Evolutionary conservation across 768 basidiomycete genomes (phyloP), one percentile per base, ranked within the genome.

Genomic region (Pseudohyphozyma bogoriensis): DNA sequence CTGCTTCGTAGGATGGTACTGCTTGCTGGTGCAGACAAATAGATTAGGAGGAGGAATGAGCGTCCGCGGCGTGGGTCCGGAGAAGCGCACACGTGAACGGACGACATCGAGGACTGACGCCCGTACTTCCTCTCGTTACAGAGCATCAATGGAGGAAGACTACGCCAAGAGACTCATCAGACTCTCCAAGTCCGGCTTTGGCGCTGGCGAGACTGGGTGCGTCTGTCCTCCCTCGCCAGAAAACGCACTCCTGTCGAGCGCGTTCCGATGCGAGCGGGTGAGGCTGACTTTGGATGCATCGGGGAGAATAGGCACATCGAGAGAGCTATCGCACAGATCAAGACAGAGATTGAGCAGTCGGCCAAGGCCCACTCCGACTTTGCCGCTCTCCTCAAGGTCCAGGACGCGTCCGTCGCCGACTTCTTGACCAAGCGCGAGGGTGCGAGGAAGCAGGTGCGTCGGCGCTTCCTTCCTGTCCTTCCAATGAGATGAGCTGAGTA

Each of bases 141-240:
- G 93, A 71, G 85, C 89, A 11, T 66, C 78, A 33, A 95, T 96
- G 63, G 92, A 97, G 73, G 91, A 96, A 69, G 93, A 97, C 39
- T 97, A 96, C 70, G 85, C 92, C 1, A 90, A 89, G 74, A 90
- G 89, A 68, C 79, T 97, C 18, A 76, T 79, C 26, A 88, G 86
- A 72, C 77, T 99, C 28, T 80, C 89, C 35, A 92, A 87, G 74
- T 68, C 78, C 60, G 68, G 80, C 11, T 74, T 95, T 40, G 93
- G 92, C 44, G 81, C 80, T 68, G 92, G 95, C 73, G 95, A 96
- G 75, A 87, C 91, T 65, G 93, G 91, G 90, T 91, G 73, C 71
- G 86, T 81, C 13, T 40, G 39, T 55, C 56, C 13, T 22, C 11
- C 22, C 3, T 51, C 53, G 15, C 26, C 15, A n/a, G n/a, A n/a